Conservation (phyloP, 805 yeast genomes). For the Kodamaea leandrae region DNA sequence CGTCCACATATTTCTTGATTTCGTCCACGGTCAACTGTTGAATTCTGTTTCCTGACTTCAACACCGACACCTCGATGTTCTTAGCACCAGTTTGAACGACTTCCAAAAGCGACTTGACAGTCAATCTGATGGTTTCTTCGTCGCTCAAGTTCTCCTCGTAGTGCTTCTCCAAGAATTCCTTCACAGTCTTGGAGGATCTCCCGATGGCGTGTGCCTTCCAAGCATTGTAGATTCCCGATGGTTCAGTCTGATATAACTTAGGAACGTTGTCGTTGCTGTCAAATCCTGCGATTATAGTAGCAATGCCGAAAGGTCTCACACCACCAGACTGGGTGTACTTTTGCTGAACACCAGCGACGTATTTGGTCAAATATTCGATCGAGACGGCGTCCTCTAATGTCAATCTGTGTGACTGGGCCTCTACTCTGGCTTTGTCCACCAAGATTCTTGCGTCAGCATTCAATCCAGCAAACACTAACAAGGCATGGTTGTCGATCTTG, state of each 20-base stretch:
- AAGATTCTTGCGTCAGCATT: slow-evolving; percentile 97
- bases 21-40: slow-evolving; percentile 64
- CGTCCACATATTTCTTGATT: slow-evolving; percentile 70
- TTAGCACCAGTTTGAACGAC: slow-evolving; percentile 98
- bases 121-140: slow-evolving; percentile 70
- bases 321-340: slow-evolving; percentile 97
- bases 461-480: slow-evolving; percentile 93
- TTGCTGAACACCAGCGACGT: slow-evolving; percentile 97
- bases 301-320: slow-evolving; percentile 95
- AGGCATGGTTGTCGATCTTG: slow-evolving; percentile 84
- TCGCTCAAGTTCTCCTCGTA: slow-evolving; percentile 63
- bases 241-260: slow-evolving; percentile 90
- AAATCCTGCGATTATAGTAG: slow-evolving; percentile 93
- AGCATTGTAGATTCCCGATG: slow-evolving; percentile 93
- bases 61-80: slow-evolving; percentile 88
- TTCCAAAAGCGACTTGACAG: slow-evolving; percentile 85
- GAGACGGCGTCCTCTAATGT: slow-evolving; percentile 94
- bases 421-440: slow-evolving; percentile 92
- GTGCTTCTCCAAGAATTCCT: slow-evolving; percentile 91
- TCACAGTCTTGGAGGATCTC: slow-evolving; percentile 88
- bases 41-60: slow-evolving; percentile 66
- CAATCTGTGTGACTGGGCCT: slow-evolving; percentile 91
- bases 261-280: slow-evolving; percentile 83
- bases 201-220: slow-evolving; percentile 99
- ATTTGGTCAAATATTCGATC: slow-evolving; percentile 86